Base-by-base conservation (phyloP, 176 grass and related monocot genomes). In the Aegilops bicornis region DNA sequence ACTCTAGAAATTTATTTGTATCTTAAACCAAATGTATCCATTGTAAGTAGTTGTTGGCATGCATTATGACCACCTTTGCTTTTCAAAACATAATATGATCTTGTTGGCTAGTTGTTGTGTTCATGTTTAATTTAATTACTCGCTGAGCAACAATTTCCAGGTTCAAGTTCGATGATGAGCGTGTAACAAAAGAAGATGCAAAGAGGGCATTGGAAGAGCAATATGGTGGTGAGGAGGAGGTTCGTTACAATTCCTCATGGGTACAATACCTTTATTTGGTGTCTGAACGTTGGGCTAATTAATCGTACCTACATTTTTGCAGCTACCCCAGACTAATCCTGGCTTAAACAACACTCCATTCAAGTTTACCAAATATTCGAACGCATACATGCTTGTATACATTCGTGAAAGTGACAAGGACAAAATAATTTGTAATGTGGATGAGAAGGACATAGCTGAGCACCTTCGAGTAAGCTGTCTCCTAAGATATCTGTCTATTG, bases 301-400 rank as follows among this genome's bases (percentile, higher is more conserved):
- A 36, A 62, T 82, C 85, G 16, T 76, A 50, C 73, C 48, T 52
- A 52, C 47, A 23, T 35, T 83, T 74, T 83, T 87, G 62, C 90
- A 99, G 97, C 90, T 99, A 87, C 94, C 94, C 22, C 97, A 94
- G 83, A 91, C 87, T 78, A 99, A 99, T 97, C 97, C 97, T 74
- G 97, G 92, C 50, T 93, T 99, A 80, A 99, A 99, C 67, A 99
- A 92, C 72, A 88, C 89, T 71, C 97, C 97, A n/a, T 97, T 99
- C 78, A 99, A 99, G 87, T 99, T 99, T 66, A 99, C 97, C 37
- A 99, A 99, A 78, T 97, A 99, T 83, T 99, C 94, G 39, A 99
- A 99, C 59, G 97, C 97, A 35, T 99, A 99, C 83, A 99, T 99
- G 97, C 94, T 99, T 85, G 97, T 99, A n/a, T 99, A 99, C 86